Percentiles rank a stretch among this genome's conserved stretches.
phyloP scores from a whole-genome alignment of 2,329 filamentous ascomycete species.

The Colletotrichum lupini region DNA sequence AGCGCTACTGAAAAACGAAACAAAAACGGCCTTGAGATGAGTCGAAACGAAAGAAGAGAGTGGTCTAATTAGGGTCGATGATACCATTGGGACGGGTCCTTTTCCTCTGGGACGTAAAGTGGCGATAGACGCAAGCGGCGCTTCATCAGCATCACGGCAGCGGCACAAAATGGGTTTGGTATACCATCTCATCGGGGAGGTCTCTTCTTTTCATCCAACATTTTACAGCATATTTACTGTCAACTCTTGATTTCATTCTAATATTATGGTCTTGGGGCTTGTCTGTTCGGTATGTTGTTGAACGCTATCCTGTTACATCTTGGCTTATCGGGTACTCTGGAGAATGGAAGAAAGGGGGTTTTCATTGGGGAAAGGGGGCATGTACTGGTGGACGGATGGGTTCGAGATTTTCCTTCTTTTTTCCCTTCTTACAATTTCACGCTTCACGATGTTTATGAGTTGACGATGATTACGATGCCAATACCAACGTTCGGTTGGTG shows the following conservation, averaged over 20 bases:
- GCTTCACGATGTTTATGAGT: slow-evolving; percentile 2
- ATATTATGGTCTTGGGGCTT: not conserved
- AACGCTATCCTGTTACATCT: not conserved
- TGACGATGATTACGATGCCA: not conserved
- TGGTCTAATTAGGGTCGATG: not conserved
- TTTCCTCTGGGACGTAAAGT: slow-evolving; percentile 6
- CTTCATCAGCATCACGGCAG: slow-evolving; percentile 10
- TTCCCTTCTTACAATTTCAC: not conserved
- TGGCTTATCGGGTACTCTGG: not conserved
- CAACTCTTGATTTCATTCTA: not conserved
- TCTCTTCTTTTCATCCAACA: not conserved
- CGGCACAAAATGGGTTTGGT: slow-evolving; percentile 9
- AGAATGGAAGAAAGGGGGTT: not conserved
- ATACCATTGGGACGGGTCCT: not conserved
- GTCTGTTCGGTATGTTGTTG: not conserved
- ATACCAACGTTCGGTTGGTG: not conserved
- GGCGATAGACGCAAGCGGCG: slow-evolving; percentile 1
- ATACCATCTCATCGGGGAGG: slow-evolving; percentile 2
- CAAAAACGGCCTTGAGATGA: not conserved
- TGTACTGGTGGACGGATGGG: not conserved
- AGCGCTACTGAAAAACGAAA: slow-evolving; percentile 46
- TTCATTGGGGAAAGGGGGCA: too few relatives aligned
- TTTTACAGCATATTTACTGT: slow-evolving; percentile 7
- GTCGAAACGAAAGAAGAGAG: not conserved
- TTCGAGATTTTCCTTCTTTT: not conserved